phyloP scores from a whole-genome alignment of 306 rosid species.

The Acacia acuminata region DNA sequence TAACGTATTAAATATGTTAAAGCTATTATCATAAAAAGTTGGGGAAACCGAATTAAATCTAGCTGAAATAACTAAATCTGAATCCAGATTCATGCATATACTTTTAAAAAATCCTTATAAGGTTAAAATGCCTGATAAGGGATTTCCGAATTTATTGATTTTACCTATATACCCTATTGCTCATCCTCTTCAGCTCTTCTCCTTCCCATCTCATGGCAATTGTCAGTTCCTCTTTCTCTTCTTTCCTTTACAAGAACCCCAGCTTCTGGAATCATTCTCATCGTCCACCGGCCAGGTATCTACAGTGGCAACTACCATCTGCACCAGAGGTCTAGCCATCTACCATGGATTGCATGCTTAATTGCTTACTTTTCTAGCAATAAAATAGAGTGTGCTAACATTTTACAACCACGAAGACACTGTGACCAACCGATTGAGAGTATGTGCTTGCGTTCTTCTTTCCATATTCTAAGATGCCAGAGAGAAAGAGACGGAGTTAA shows the following conservation, averaged over 20 bases:
- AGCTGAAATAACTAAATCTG: too few relatives aligned
- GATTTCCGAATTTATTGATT: too few relatives aligned
- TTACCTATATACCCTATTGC: too few relatives aligned
- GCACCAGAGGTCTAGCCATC: conserved; percentile 82
- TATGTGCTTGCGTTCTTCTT: conserved; percentile 34
- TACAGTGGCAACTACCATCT: conserved; percentile 88
- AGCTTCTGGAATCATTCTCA: too few relatives aligned
- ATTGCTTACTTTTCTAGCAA: not conserved
- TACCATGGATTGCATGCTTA: conserved; percentile 60
- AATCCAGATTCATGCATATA: too few relatives aligned
- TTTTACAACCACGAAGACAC: conserved; percentile 89
- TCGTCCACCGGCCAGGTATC: conserved; percentile 59
- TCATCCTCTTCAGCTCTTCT: conserved; percentile 46
- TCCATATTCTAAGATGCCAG: not conserved
- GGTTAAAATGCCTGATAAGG: too few relatives aligned
- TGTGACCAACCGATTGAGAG: conserved; percentile 83
- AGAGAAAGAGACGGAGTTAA: conserved; percentile 11
- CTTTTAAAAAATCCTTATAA: too few relatives aligned
- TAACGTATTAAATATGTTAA: not conserved
- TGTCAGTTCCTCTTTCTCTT: too few relatives aligned
- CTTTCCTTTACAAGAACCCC: too few relatives aligned
- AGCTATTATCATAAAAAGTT: not conserved
- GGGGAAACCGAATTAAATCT: too few relatives aligned
- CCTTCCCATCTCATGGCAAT: too few relatives aligned
- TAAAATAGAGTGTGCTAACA: conserved; percentile 40